A percentile compares a stretch with the other conserved stretches of the same genome.
These are phyloP conservation scores for Fusarium fujikuroi DNA, from an alignment of 2,329 filamentous ascomycete species.

Conservation along the genomic window DNA sequence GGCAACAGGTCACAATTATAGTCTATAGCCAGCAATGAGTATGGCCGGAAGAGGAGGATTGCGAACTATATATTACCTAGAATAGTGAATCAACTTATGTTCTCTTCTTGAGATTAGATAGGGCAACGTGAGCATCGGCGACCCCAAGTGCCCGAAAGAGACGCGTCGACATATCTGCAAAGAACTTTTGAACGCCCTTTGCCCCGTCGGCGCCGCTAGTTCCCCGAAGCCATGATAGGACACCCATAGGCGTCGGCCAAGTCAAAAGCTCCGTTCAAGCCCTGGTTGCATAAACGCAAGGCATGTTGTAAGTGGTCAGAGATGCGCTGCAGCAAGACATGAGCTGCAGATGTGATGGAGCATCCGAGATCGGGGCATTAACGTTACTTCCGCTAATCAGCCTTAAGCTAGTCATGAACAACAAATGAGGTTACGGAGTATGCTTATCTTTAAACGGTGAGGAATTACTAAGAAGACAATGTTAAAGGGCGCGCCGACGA, in stretches of 20 bases:
- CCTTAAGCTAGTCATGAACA: fast-evolving
- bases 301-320: neutral
- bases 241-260: neutral
- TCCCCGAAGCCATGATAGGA: neutral
- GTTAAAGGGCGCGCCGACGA: neutral
- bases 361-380: neutral
- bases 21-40: neutral
- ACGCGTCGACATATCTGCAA: neutral
- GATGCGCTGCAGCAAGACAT: neutral
- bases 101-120: neutral
- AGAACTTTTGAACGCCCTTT: neutral
- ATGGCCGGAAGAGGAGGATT: fast-evolving
- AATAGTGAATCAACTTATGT: too few relatives aligned
- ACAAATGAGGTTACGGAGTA: neutral
- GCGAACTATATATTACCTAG: neutral
- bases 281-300: fast-evolving
- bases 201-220: neutral
- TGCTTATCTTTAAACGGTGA: neutral
- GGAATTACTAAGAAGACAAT: neutral
- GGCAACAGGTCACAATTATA: fast-evolving
- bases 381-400: neutral
- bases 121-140: neutral
- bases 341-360: neutral
- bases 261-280: fast-evolving
- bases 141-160: neutral